Base-by-base conservation (phyloP, 352 stramenopile genomes). In the Globisporangium ultimum region DNA sequence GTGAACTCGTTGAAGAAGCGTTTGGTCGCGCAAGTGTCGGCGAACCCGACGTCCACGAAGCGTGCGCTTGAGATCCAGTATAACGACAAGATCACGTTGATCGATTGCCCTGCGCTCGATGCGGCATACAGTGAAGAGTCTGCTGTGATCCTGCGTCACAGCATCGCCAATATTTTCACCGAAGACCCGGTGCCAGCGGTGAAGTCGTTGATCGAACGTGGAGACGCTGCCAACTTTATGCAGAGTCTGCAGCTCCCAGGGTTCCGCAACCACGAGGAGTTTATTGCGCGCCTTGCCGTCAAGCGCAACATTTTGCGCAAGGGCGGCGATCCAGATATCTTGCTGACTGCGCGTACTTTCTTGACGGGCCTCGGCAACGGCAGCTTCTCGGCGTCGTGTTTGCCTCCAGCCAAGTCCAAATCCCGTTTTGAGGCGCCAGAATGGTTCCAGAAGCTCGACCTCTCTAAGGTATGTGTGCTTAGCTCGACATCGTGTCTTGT, bases 51-150 rank as follows among this genome's bases (percentile, higher is more conserved):
- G 66, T 87, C 78, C 8, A 91, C 84, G 28, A 98, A 98, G 72
- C 70, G 77, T 20, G 65, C 68, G 10, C 63, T 84, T 63, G 96
- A 99, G 72, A 87, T 99, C 32, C 86, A 98, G 51, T 91, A 99
- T 62, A 97, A 99, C 70, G 94, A 97, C 54, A 98, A 98, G 67
- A 86, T 99, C 58, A 89, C 89, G 64, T 74, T 99, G 0, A 74
- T 99, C 56, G 97, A 99, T 74, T 98, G 83, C 55, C 97, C 97
- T 15, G 94, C 97, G 46, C 90, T 99, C 6, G 95, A 99, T 28
- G 97, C 98, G 58, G 93, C 97, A 52, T 97, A 98, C 76, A 88
- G 80, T 48, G 85, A 96, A 53, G 77, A 88, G 55, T 76, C 73
- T 15, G 76, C 80, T 5, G 85, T 92, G 7, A 76, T 98, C 38